These are phyloP conservation scores for Fusarium sp. DNA, from an alignment of 2,329 filamentous ascomycete genomes.

Conservation along the genomic window DNA sequence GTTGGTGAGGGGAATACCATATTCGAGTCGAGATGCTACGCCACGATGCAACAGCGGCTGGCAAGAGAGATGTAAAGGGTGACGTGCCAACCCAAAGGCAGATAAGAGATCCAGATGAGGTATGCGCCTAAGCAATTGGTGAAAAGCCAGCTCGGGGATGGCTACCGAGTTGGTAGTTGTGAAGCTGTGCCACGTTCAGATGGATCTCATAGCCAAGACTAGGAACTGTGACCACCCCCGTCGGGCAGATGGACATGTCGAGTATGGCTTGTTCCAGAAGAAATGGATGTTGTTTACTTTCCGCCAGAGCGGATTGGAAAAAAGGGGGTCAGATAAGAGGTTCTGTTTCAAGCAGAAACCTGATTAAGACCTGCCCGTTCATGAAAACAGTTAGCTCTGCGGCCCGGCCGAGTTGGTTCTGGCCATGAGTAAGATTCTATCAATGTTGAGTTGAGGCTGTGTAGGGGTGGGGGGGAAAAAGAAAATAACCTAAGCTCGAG, in stretches of 20 bases:
- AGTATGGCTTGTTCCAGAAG: constrained; percentile 18
- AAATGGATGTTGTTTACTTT: constrained; percentile 8
- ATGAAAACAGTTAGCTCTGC: neutral
- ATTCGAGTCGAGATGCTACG: constrained; percentile 30
- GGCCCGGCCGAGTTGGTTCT: neutral
- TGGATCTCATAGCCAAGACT: constrained; percentile 27
- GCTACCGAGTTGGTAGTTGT: constrained; percentile 3
- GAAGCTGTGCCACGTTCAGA: constrained; percentile 10
- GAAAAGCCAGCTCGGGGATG: constrained; percentile 19
- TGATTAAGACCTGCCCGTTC: constrained; percentile 1
- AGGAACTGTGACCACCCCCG: neutral
- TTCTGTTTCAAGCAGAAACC: constrained; percentile 33
- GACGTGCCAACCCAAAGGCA: constrained; percentile 6
- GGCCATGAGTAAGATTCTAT: no score
- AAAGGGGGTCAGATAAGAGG: constrained; percentile 5
- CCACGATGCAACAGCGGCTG: constrained; percentile 17
- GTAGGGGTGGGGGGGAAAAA: neutral
- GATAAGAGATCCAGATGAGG: constrained; percentile 20
- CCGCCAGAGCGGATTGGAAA: constrained; percentile 14
- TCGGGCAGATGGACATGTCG: constrained; percentile 8
- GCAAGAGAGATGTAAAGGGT: constrained; percentile 14
- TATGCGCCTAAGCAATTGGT: neutral
- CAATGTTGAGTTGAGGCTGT: neutral
- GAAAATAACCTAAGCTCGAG: constrained; percentile 12
- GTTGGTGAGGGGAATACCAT: constrained; percentile 27